Evolutionary conservation across 768 basidiomycete species (phyloP).

Genomic region (Strobilomyces dryophilus): DNA sequence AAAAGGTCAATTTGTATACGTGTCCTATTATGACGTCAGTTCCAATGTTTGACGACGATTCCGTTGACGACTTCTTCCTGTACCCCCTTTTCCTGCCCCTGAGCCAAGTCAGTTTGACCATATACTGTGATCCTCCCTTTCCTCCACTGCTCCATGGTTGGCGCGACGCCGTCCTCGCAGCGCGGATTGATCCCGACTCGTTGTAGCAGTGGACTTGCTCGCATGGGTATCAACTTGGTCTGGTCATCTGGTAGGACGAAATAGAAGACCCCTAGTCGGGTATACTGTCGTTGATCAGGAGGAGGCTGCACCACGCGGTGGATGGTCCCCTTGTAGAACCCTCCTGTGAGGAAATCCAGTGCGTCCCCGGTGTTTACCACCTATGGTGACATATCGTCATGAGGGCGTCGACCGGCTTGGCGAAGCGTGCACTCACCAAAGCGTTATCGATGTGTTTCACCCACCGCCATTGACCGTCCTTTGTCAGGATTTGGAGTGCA

Average conservation of each 20-base stretch:
- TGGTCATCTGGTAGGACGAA: constrained; percentile 51
- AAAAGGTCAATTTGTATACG: too few relatives aligned
- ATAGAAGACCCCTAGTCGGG: constrained; percentile 57
- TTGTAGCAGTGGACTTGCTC: constrained; percentile 47
- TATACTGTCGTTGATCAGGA: constrained; percentile 43
- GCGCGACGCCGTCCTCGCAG: constrained; percentile 38
- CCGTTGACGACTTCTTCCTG: constrained; percentile 56
- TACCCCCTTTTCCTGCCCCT: constrained; percentile 37
- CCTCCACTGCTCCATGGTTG: constrained; percentile 52
- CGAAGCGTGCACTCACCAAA: constrained; percentile 33
- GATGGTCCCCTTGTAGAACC: constrained; percentile 55
- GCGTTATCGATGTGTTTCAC: constrained; percentile 57
- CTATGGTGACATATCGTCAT: constrained; percentile 25
- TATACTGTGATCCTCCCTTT: constrained; percentile 49
- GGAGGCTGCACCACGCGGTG: constrained; percentile 62
- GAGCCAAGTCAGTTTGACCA: constrained; percentile 43
- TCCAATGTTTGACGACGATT: constrained; percentile 55
- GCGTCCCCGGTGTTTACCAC: constrained; percentile 59
- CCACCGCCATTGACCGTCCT: constrained; percentile 53
- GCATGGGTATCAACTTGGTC: constrained; percentile 41
- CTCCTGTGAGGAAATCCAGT: constrained; percentile 57
- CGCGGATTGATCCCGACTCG: constrained; percentile 37
- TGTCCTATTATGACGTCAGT: too few relatives aligned
- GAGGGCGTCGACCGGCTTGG: not conserved
- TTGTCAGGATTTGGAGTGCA: constrained; percentile 52